phyloP scores from a whole-genome alignment of 176 grass and related monocot species.

The Thinopyrum elongatum region DNA sequence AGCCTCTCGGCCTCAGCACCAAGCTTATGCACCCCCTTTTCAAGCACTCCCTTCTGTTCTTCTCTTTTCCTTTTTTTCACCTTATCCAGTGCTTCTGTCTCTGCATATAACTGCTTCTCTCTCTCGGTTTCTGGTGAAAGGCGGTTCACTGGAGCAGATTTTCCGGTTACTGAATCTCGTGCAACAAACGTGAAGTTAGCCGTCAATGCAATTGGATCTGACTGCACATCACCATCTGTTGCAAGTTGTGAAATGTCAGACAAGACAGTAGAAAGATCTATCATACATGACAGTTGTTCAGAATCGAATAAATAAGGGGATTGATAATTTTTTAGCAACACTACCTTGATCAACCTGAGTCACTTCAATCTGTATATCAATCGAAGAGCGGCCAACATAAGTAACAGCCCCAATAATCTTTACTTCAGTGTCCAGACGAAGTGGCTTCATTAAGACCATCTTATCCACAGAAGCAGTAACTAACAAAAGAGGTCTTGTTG shows the following conservation, averaged over 20 bases:
- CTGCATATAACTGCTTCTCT: conserved; percentile 58
- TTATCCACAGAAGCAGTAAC: conserved; percentile 97
- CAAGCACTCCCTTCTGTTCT: conserved; percentile 52
- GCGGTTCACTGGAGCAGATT: conserved; percentile 84
- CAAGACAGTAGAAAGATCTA: conserved; percentile 2
- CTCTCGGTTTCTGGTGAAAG: conserved; percentile 80
- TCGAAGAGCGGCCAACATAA: conserved; percentile 92
- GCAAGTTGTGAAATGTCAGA: conserved; percentile 20
- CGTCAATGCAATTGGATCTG: conserved; percentile 57
- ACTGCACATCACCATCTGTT: conserved; percentile 49
- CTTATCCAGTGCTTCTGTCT: conserved; percentile 75
- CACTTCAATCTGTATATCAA: conserved; percentile 97
- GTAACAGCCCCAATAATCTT: conserved; percentile 87
- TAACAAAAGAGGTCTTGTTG: conserved; percentile 82
- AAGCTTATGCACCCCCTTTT: conserved; percentile 48
- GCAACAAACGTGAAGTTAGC: conserved; percentile 95
- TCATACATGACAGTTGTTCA: not conserved
- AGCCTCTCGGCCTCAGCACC: conserved; percentile 55
- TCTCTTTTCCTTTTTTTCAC: conserved; percentile 80
- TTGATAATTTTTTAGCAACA: not conserved
- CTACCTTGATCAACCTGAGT: conserved; percentile 73
- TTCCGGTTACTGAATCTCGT: conserved; percentile 78
- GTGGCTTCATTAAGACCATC: conserved; percentile 82
- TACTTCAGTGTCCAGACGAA: conserved; percentile 73
- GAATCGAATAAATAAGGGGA: not conserved